phyloP scores from a whole-genome alignment of 768 basidiomycete genomes.

The Neoboletus brunneissimus region DNA sequence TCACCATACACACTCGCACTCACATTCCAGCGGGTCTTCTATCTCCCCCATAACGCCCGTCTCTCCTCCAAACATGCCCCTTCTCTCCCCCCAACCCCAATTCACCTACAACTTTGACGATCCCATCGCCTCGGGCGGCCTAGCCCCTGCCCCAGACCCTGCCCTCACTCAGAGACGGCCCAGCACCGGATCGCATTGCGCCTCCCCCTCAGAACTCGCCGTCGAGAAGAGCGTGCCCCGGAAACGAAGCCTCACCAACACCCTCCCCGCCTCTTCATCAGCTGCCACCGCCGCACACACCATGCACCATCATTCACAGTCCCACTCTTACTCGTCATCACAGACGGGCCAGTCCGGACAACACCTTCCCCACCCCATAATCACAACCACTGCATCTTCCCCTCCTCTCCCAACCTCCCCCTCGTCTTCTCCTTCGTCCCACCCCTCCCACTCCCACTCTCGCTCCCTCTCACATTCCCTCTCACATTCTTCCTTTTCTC shows the following conservation, averaged over 20 bases:
- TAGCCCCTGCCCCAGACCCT: conserved; percentile 29
- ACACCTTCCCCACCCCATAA: conserved; percentile 29
- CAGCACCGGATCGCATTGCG: conserved; percentile 36
- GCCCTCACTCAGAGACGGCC: conserved; percentile 35
- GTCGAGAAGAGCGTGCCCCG: conserved; percentile 56
- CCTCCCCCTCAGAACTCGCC: conserved; percentile 45
- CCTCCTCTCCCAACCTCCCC: conserved; percentile 27
- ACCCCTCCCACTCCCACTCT: conserved; percentile 22
- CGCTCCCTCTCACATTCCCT: conserved; percentile 21
- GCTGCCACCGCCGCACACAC: conserved; percentile 6
- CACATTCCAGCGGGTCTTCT: conserved; percentile 26
- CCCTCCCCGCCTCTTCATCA: conserved; percentile 35
- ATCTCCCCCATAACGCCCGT: conserved; percentile 60
- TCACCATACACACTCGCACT: conserved; percentile 21
- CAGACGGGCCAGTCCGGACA: conserved; percentile 2
- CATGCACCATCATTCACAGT: conserved; percentile 28
- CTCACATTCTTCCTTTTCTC: conserved; percentile 23
- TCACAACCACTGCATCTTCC: conserved; percentile 32
- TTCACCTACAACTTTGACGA: conserved; percentile 54
- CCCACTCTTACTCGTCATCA: conserved; percentile 23
- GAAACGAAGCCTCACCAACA: conserved; percentile 61
- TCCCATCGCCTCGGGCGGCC: conserved; percentile 21
- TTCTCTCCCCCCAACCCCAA: conserved; percentile 41
- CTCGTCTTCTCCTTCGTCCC: conserved; percentile 23
- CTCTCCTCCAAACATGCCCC: conserved; percentile 45